Percentiles rank a stretch among this genome's conserved stretches.
Conservation (phyloP, 129 eudicot genomes). For the Ambrosia artemisiifolia region DNA sequence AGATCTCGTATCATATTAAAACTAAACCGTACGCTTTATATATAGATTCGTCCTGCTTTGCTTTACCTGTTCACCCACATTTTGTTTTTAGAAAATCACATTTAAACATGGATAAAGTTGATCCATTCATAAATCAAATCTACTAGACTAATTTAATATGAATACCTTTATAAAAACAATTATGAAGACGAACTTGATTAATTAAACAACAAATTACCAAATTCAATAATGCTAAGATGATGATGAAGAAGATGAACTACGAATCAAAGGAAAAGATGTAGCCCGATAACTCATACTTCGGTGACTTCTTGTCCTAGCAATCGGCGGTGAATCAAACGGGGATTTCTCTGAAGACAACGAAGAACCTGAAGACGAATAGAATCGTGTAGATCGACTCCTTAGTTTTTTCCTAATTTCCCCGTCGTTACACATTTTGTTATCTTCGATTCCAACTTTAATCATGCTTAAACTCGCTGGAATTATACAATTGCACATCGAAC, state of each 20-base stretch:
- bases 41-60: not conserved
- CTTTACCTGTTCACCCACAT: constrained; percentile 5
- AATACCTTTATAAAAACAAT: not conserved
- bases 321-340: constrained; percentile 28
- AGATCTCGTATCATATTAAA: not conserved
- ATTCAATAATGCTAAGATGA: constrained; percentile 18
- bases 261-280: constrained; percentile 37
- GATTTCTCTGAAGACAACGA: constrained; percentile 32
- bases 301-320: constrained; percentile 5
- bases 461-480: constrained; percentile 58
- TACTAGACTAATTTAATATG: not conserved
- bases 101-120: constrained; percentile 3
- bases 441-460: constrained; percentile 59
- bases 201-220: not conserved
- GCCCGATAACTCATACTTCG: constrained; percentile 18
- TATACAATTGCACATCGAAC: constrained; percentile 69
- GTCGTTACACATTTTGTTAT: constrained; percentile 26
- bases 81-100: too few relatives aligned
- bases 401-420: constrained; percentile 45
- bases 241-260: constrained; percentile 12
- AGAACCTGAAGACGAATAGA: constrained; percentile 36
- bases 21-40: not conserved
- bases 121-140: not conserved
- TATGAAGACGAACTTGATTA: not conserved
- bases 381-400: constrained; percentile 34